These are phyloP conservation scores for Starmerella vitae DNA, from an alignment of 805 yeast genomes.

Conservation along the genomic window DNA sequence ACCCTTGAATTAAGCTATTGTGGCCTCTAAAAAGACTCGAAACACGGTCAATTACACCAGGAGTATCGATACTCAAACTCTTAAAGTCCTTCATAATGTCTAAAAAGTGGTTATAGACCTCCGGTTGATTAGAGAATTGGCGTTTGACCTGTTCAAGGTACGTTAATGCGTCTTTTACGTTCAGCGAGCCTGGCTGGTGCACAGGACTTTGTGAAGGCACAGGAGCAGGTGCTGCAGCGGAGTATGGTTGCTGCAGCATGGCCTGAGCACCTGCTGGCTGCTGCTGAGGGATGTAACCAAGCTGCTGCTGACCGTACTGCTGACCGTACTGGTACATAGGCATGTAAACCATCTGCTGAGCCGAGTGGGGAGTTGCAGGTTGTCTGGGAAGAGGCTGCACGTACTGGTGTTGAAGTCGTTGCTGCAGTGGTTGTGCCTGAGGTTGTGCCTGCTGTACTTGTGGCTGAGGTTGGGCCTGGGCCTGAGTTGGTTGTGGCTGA, in stretches of 20 bases:
- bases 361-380: conserved; percentile 6
- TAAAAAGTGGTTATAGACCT: conserved; percentile 86
- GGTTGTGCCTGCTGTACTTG: conserved; percentile 6
- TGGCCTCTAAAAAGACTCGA: conserved; percentile 84
- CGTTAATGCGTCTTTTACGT: conserved; percentile 90
- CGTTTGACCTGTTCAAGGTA: conserved; percentile 91
- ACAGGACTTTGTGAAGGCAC: too few species aligned
- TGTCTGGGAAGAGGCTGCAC: conserved; percentile 8
- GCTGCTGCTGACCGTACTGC: conserved; percentile 9
- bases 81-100: conserved; percentile 99
- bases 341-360: conserved; percentile 17
- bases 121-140: conserved; percentile 85
- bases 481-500: conserved; percentile 5
- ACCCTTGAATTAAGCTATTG: conserved; percentile 85
- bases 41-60: conserved; percentile 95
- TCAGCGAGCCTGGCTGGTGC: conserved; percentile 30
- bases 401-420: too few species aligned
- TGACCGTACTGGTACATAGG: conserved; percentile 19
- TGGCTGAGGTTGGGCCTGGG: conserved; percentile 6
- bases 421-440: conserved; percentile 1
- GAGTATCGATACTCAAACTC: conserved; percentile 90
- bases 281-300: conserved; percentile 9
- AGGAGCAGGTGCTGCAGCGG: conserved; percentile 7
- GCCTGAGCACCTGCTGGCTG: conserved; percentile 1
- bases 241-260: conserved; percentile 5